Evolutionary conservation across 2,329 filamentous ascomycete species (phyloP).

Genomic region (Dryadomyces quercus-mongolicae): DNA sequence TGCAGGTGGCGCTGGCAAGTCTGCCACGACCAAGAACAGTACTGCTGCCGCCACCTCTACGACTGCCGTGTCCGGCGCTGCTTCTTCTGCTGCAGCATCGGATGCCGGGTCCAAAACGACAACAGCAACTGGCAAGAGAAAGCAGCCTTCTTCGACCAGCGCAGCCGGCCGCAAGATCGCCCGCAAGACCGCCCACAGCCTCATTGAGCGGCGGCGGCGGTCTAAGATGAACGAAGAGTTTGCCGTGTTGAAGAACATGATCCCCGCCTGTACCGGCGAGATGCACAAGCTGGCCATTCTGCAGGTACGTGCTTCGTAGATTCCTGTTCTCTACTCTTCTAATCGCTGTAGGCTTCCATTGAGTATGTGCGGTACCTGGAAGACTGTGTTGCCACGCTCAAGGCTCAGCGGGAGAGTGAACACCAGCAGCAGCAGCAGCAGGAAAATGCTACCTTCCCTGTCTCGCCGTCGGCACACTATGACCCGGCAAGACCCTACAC

Average conservation of each 20-base stretch:
- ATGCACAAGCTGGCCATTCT: conserved; percentile 97
- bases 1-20: background rate
- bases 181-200: conserved; percentile 86
- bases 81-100: background rate
- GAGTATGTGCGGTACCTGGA: conserved; percentile 94
- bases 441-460: background rate
- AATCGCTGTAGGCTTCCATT: conserved; percentile 60
- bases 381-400: conserved; percentile 71
- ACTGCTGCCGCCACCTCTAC: conserved; percentile 6
- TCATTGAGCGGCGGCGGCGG: conserved; percentile 79
- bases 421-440: conserved; percentile 6
- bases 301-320: conserved; percentile 57
- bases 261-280: conserved; percentile 88
- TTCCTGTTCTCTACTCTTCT: no score
- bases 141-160: conserved; percentile 62
- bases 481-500: conserved; percentile 14
- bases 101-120: conserved; percentile 4
- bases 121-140: conserved; percentile 50
- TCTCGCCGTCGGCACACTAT: conserved; percentile 7
- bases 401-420: conserved; percentile 38
- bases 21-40: background rate
- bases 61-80: background rate
- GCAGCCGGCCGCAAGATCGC: conserved; percentile 90
- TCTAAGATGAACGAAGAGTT: conserved; percentile 99
- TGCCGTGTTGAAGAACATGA: conserved; percentile 83